Base-by-base conservation (phyloP, 805 yeast species). In the Hermanozyma aechmeae region DNA sequence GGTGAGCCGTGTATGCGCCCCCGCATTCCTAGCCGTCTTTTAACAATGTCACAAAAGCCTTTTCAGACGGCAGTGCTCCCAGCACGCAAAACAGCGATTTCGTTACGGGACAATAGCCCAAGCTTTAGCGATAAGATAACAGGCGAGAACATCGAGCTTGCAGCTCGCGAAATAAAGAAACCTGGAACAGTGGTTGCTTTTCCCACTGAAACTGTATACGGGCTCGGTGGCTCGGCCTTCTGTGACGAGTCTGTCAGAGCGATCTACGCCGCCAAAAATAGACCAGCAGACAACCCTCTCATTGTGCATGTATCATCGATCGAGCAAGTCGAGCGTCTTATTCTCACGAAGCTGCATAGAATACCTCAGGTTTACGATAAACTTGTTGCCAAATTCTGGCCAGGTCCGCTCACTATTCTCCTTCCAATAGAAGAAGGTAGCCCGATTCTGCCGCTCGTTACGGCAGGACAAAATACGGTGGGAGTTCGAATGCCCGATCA, bases 161-260 rank as follows among this genome's bases (percentile, higher is more conserved):
- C 20, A 7, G 20, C 20, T 7, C 9, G 10, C 20, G 34, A 30
- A 14, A 35, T 42, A 15, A 26, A 23, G 19, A 15, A 23, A 16
- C 24, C 38, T 9, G 46, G 46, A 3, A 27, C 31, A 3, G 85
- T 79, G 0, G 86, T 92, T 10, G 97, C 89, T 0, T 87, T 92
- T 45, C 98, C 98, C 2, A 84, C 98, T 0, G 98, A 92, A 49
- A 92, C 98, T 0, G 98, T 92, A 0, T 92, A 92, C 51, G 98
- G 98, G 0, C 65, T 92, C 1, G 98, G 95, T 0, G 98, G 92
- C 1, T 79, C 87, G 3, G 82, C 94, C 0, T 58, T 83, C 28
- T 67, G 64, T 30, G 85, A 85, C 30, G 73, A 71, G 4, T 71
- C 93, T 0, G 95, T 87, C 2, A 50, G 55, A 33, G 71, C 77